Conservation (phyloP, 441 rosid genomes). For the Pelargonium australe region DNA sequence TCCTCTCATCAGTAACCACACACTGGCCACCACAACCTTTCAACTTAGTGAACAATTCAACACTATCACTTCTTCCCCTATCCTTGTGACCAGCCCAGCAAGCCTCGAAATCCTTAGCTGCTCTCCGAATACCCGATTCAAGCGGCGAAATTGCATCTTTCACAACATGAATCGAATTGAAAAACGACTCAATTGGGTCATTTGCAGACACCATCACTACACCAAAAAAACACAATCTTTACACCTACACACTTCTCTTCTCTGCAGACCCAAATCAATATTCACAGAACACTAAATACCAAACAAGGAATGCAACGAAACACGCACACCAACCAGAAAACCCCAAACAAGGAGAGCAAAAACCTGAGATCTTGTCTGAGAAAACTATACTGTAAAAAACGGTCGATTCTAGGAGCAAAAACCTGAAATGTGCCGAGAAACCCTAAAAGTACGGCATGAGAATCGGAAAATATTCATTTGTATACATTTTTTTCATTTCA, state of each 20-base stretch:
- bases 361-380: neutral
- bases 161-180: constrained; percentile 67
- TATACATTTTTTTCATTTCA: too few relatives aligned
- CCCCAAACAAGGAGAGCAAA: neutral
- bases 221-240: neutral
- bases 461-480: too few relatives aligned
- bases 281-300: neutral
- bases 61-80: constrained; percentile 29
- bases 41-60: constrained; percentile 25
- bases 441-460: neutral
- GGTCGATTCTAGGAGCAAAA: neutral
- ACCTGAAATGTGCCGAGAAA: neutral
- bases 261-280: neutral
- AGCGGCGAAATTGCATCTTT: constrained; percentile 61
- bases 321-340: neutral
- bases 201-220: constrained; percentile 58
- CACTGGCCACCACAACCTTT: constrained; percentile 32
- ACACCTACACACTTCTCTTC: neutral
- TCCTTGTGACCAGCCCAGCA: constrained; percentile 41
- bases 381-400: neutral
- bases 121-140: constrained; percentile 63
- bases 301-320: neutral
- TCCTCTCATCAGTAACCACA: constrained; percentile 32
- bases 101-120: constrained; percentile 64
- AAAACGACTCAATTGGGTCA: constrained; percentile 60